Base-by-base conservation (phyloP, 441 rosid genomes). In the Bocquillonia castaneifolia region DNA sequence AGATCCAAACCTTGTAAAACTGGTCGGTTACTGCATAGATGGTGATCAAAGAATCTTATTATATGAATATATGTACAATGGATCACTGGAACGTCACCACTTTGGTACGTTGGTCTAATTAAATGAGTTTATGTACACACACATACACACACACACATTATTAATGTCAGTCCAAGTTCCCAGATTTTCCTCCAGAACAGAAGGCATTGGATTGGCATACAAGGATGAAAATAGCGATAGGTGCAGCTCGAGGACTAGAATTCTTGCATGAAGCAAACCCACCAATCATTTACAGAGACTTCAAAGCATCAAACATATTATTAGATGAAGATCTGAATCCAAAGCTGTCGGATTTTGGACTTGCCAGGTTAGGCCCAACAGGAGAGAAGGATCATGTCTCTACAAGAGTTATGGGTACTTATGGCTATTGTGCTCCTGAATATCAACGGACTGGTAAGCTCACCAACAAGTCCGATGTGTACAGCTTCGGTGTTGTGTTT, bases 401-500 rank as follows among this genome's bases (percentile, higher is more conserved):
- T 8, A 90, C 98, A 1, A 79, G 96, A 76, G 98, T 92, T 53
- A 92, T 92, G 98, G 98, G 96, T 60, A 92, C 95, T 22, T 90
- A 88, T 40, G 98, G 96, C 40, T 88, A 88, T 32, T 90, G 98
- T 44, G 93, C 96, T 20, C 96, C 96, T 0, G 98, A 92, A 69
- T 90, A 92, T 77, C 96, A 88, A 28, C 63, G 66, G 18, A 87
- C 93, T 0, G 93, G 98, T 20, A 86, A 90, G 72, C 77, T 90
- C 67, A 92, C 96, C 0, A 66, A 76, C 0, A 88, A 83, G 74
- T 92, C 96, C 3, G 95, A 92, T 57, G 96, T 92, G 3, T 90
- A 92, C 63, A 88, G 97, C 73, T 92, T 87, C 18, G 97, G 97
- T 36, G 93, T 90, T 50, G 97, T 92, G 71, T 82, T 92, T 63